phyloP scores from a whole-genome alignment of 352 stramenopile species.

The Pythium plurisporium region DNA sequence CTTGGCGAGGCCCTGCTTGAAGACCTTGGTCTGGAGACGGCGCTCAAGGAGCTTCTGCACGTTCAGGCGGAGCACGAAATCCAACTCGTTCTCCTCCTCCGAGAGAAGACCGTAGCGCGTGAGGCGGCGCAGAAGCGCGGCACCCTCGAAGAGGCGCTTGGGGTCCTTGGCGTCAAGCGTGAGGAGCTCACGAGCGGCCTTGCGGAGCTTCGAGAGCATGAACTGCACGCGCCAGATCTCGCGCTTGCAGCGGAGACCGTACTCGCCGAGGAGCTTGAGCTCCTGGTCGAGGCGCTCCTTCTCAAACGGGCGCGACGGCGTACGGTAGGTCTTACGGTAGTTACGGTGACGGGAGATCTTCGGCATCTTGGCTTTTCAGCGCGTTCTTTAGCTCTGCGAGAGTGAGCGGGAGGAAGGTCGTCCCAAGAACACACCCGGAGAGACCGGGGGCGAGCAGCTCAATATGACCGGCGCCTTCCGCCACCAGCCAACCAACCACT shows the following conservation, averaged over 20 bases:
- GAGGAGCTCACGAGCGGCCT: slow-evolving; percentile 96
- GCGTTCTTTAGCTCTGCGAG: slow-evolving; percentile 68
- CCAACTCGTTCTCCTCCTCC: slow-evolving; percentile 97
- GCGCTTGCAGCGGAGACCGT: slow-evolving; percentile 99
- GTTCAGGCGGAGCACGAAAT: slow-evolving; percentile 98
- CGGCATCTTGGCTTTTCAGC: slow-evolving; percentile 62
- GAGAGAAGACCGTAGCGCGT: slow-evolving; percentile 95
- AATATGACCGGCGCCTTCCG: slow-evolving; percentile 16
- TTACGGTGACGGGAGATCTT: slow-evolving; percentile 87
- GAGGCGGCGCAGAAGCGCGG: slow-evolving; percentile 96
- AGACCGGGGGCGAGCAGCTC: background rate
- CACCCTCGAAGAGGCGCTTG: slow-evolving; percentile 98
- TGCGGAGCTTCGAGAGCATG: slow-evolving; percentile 98
- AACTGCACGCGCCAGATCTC: slow-evolving; percentile 99
- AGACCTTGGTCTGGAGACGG: slow-evolving; percentile 98
- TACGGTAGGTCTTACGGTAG: slow-evolving; percentile 99
- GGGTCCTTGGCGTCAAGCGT: slow-evolving; percentile 98
- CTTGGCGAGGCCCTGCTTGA: slow-evolving; percentile 99
- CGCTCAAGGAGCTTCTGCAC: slow-evolving; percentile 99
- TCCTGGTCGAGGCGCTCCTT: slow-evolving; percentile 99
- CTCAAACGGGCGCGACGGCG: slow-evolving; percentile 98
- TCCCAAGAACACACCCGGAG: background rate
- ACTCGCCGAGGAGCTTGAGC: slow-evolving; percentile 98
- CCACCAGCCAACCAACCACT: slow-evolving; percentile 27
- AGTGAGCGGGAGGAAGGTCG: slow-evolving; percentile 22